phyloP scores from a whole-genome alignment of 108 stramenopile species.

The Poteriospumella lacustris region DNA sequence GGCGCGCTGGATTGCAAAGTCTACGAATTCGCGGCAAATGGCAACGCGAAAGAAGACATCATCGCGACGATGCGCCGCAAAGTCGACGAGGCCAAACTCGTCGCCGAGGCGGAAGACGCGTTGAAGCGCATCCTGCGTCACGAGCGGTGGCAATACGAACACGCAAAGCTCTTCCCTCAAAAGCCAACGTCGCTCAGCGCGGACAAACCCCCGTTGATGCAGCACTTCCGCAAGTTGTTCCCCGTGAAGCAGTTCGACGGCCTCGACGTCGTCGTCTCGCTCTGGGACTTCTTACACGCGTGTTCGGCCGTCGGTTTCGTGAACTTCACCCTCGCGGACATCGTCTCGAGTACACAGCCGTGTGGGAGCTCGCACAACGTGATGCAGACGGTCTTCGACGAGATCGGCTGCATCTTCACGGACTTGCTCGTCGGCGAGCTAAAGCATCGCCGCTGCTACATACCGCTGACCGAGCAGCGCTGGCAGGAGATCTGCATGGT shows the following conservation, averaged over 20 bases:
- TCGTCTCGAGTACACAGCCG: too few relatives aligned
- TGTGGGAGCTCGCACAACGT: too few relatives aligned
- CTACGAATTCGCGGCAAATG: background rate
- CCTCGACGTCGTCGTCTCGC: background rate
- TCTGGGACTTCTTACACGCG: slow-evolving; percentile 26
- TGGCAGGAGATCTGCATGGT: background rate
- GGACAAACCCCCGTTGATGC: too few relatives aligned
- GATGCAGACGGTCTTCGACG: slow-evolving; percentile 12
- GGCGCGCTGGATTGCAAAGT: background rate
- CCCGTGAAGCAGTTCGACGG: too few relatives aligned
- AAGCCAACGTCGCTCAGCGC: background rate
- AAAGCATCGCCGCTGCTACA: background rate
- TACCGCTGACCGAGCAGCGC: background rate
- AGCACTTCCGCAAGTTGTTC: background rate
- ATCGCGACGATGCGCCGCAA: background rate
- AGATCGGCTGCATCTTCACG: background rate
- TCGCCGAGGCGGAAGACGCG: background rate
- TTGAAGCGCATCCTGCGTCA: background rate
- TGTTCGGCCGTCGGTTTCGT: too few relatives aligned
- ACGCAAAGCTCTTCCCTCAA: background rate
- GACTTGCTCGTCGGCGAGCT: background rate
- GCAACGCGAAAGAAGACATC: background rate
- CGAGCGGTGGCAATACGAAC: background rate
- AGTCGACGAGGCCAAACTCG: background rate
- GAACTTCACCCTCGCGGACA: too few relatives aligned